Conservation (phyloP, 768 basidiomycete species). For the Artomyces pyxidatus region DNA sequence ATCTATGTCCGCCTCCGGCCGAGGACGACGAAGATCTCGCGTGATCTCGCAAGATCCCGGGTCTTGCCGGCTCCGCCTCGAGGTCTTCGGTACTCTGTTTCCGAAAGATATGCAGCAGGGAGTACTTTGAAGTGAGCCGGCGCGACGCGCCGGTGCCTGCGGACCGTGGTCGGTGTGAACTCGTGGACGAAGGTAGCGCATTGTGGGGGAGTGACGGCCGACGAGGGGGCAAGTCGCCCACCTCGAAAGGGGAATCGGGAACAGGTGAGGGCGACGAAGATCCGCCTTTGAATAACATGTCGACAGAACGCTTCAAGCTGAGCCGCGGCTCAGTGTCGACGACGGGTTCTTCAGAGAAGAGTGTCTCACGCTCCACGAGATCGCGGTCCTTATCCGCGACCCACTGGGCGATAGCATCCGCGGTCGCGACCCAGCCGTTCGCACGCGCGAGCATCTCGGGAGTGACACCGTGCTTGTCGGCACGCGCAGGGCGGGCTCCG, state of each 20-base stretch:
- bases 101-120: constrained; percentile 67
- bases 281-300: constrained; percentile 3
- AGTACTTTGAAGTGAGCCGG: constrained; percentile 62
- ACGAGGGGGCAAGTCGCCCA: neutral
- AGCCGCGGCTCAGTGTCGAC: too few relatives aligned
- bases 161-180: constrained; percentile 51
- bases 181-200: neutral
- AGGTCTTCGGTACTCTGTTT: constrained; percentile 36
- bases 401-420: constrained; percentile 62
- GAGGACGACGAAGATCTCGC: constrained; percentile 31
- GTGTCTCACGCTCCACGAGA: constrained; percentile 39
- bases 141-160: constrained; percentile 48
- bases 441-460: constrained; percentile 77
- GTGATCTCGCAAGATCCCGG: constrained; percentile 32
- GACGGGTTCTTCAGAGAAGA: constrained; percentile 5
- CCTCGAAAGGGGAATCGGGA: constrained; percentile 1
- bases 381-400: constrained; percentile 53
- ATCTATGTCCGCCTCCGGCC: neutral
- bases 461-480: constrained; percentile 89
- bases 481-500: constrained; percentile 72
- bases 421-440: constrained; percentile 74
- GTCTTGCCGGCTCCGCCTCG: constrained; percentile 23
- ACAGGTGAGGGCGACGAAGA: constrained; percentile 5
- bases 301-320: constrained; percentile 2
- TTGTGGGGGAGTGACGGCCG: constrained; percentile 5